phyloP scores from a whole-genome alignment of 176 grass and related monocot species.

The Rhynchospora pubera region DNA sequence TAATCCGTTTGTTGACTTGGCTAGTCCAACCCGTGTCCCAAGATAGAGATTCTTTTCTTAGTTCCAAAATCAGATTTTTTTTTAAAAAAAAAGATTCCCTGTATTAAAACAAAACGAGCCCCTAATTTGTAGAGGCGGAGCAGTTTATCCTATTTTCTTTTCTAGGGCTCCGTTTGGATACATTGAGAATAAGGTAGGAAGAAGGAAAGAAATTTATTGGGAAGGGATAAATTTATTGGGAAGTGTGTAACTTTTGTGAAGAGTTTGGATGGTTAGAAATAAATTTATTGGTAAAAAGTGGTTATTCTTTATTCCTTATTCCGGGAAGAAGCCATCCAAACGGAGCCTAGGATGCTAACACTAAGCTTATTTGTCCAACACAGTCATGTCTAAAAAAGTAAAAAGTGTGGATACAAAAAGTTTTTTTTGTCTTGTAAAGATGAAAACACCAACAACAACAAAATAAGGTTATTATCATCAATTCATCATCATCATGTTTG shows the following conservation, averaged over 20 bases:
- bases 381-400: neutral
- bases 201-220: too few species aligned
- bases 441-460: neutral
- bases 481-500: neutral
- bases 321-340: too few species aligned
- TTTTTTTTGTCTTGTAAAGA: neutral
- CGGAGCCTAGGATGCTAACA: too few species aligned
- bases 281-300: too few species aligned
- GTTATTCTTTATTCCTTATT: too few species aligned
- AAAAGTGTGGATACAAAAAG: neutral
- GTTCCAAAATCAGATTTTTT: neutral
- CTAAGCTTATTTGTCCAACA: neutral
- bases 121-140: neutral
- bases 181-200: too few species aligned
- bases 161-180: too few species aligned
- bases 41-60: neutral
- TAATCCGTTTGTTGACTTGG: too few species aligned
- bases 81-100: neutral
- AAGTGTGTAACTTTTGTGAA: too few species aligned
- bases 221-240: too few species aligned
- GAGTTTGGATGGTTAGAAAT: too few species aligned
- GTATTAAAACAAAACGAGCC: neutral
- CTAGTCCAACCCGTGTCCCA: neutral
- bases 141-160: neutral
- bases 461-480: neutral